Conservation (phyloP, 2,329 filamentous ascomycete species). For the Dactylellina cionopaga region DNA sequence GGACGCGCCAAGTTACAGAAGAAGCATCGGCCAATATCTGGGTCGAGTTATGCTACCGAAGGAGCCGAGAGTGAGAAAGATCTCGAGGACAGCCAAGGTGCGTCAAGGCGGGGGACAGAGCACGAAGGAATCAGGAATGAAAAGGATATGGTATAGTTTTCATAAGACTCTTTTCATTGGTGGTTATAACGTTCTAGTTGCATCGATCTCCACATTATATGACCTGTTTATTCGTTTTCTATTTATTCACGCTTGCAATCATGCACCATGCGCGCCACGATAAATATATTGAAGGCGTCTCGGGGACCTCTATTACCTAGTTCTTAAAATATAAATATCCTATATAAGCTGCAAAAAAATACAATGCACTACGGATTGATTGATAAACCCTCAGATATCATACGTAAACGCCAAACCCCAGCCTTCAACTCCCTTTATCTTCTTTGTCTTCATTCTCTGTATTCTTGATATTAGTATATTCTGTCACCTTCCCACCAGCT, state of each 20-base stretch:
- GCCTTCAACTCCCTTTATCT: slow-evolving; percentile 1
- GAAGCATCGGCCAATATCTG: slow-evolving; percentile 10
- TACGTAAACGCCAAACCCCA: neutral
- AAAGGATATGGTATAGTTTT: slow-evolving; percentile 18
- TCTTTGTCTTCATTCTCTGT: slow-evolving; percentile 12
- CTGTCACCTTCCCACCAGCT: slow-evolving; percentile 47
- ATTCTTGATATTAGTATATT: slow-evolving; percentile 45
- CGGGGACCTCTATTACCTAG: no score
- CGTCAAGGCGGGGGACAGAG: slow-evolving; percentile 23
- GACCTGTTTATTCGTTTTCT: no score
- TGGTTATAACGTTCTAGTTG: no score
- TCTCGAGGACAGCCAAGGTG: neutral
- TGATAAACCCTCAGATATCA: no score
- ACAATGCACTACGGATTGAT: no score
- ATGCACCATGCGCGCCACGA: no score
- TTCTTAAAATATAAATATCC: no score
- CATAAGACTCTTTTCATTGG: no score
- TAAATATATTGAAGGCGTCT: no score
- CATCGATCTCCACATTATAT: no score
- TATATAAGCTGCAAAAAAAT: no score
- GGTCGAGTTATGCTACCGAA: neutral
- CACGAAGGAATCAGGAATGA: slow-evolving; percentile 23
- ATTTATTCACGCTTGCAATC: no score
- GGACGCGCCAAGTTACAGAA: slow-evolving; percentile 10
- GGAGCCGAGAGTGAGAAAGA: slow-evolving; percentile 17